phyloP scores from a whole-genome alignment of 441 rosid genomes.

The Capsella rubella region DNA sequence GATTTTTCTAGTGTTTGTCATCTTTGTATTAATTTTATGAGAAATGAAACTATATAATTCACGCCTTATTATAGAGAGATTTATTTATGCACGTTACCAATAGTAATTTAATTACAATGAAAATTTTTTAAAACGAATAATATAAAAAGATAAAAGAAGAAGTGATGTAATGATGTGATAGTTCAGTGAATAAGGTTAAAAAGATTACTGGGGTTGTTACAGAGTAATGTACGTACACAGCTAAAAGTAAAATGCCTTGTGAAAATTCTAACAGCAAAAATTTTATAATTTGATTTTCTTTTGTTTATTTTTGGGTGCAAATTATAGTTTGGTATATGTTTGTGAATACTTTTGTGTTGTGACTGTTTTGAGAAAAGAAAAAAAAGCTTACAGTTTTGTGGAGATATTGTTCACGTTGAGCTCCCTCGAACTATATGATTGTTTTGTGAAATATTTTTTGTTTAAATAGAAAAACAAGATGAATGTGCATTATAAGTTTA shows the following conservation, averaged over 20 bases:
- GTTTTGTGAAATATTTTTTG: not conserved
- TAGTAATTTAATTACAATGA: not conserved
- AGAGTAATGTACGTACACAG: conserved; percentile 14
- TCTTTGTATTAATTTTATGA: not conserved
- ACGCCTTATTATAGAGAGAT: not conserved
- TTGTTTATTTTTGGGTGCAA: not conserved
- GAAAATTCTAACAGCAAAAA: not conserved
- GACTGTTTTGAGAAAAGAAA: too few species aligned
- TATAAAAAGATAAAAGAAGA: not conserved
- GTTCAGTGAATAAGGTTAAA: conserved; percentile 13
- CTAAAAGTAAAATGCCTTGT: not conserved
- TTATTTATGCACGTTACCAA: not conserved
- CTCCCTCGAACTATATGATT: not conserved
- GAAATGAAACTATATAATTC: not conserved
- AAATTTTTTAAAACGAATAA: not conserved
- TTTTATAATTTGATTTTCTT: not conserved
- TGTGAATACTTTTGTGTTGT: too few species aligned
- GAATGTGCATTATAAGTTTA: not conserved
- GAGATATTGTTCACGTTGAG: not conserved
- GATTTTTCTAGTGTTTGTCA: not conserved
- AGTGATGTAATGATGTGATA: conserved; percentile 18
- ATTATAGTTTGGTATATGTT: too few species aligned
- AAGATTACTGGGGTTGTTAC: conserved; percentile 14
- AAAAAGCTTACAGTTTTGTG: not conserved
- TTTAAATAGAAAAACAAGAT: not conserved